Evolutionary conservation across 2,329 filamentous ascomycete species (phyloP).

Genomic region (Chrysosphaeria jannelii): DNA sequence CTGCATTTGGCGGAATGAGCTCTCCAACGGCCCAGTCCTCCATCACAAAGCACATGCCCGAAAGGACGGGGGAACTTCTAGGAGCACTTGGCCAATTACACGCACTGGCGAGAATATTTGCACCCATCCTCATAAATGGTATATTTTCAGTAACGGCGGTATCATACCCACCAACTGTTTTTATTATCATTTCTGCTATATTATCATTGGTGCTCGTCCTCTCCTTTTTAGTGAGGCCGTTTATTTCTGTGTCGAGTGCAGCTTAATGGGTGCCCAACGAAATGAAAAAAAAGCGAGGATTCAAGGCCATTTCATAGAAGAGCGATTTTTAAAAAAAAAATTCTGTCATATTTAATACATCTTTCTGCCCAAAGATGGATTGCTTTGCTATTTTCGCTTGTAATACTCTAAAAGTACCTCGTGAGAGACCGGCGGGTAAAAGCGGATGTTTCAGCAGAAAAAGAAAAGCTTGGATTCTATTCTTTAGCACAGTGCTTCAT

Average conservation of each 20-base stretch:
- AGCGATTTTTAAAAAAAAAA: no score
- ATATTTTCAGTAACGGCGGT: slow-evolving; percentile 62
- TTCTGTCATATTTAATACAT: no score
- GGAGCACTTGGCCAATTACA: slow-evolving; percentile 71
- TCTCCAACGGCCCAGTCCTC: slow-evolving; percentile 60
- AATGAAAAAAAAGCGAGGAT: no score
- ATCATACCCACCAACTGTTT: slow-evolving; percentile 52
- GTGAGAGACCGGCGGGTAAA: no score
- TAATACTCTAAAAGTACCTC: no score
- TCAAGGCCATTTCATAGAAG: no score
- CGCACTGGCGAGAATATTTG: slow-evolving; percentile 46
- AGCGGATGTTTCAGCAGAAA: no score
- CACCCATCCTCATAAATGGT: slow-evolving; percentile 58
- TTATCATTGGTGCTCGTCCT: slow-evolving; percentile 36
- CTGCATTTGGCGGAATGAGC: slow-evolving; percentile 56
- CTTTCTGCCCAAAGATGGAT: no score
- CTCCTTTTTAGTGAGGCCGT: slow-evolving; percentile 40
- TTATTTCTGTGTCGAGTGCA: slow-evolving; percentile 13
- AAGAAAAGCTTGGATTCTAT: no score
- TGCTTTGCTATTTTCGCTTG: no score
- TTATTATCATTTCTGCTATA: slow-evolving; percentile 36
- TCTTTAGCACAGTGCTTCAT: no score
- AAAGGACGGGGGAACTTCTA: slow-evolving; percentile 59
- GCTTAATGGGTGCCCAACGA: no score
- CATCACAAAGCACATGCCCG: slow-evolving; percentile 75